Evolutionary conservation across 2,329 filamentous ascomycete genomes (phyloP), one percentile per base, ranked within the genome.

Genomic region (Pezicula rhizophila): DNA sequence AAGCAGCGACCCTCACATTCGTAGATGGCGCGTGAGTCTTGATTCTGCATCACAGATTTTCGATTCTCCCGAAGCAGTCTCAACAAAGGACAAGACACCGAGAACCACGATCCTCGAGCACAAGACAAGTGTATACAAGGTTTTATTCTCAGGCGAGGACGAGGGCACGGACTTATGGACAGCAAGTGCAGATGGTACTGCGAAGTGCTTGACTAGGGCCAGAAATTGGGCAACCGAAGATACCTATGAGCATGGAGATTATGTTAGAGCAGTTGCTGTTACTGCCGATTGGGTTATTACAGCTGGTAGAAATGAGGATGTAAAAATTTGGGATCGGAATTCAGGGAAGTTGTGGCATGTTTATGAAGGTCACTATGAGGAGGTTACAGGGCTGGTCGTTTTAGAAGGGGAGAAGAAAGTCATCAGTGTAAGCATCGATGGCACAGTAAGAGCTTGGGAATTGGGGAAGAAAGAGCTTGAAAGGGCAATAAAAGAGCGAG

Each of bases 341-440:
- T 84, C 81, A 8, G 89, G 88, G 4, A 82, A 85, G 64, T 71
- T 95, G 28, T 78, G 85, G 62, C 87, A 87, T 65, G 78, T 78
- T 7, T 83, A 92, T 52, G 77, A 80, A 34, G 93, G 93, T 0
- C 93, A 99, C 69, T 97, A 82, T 63, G 90, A 99, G 62, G 93
- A 97, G 67, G 85, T 99, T 12, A 96, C 89, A 1, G 89, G 85
- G 33, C 68, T 97, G 39, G 73, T 85, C 2, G 64, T 95, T 44
- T 65, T 90, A 25, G 65, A 68, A 23, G 69, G 69, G 5, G 72
- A 70, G 17, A 72, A 73, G 52, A 68, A 68, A 17, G 71, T 95
- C 10, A 81, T 88, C 54, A 96, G 90, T 64, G 87, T 93, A 47
- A 83, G 88, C 55, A 95, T 97, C 58, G 93, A 99, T 68, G 86